phyloP scores from a whole-genome alignment of 768 basidiomycete genomes.

The Boletus edulis region DNA sequence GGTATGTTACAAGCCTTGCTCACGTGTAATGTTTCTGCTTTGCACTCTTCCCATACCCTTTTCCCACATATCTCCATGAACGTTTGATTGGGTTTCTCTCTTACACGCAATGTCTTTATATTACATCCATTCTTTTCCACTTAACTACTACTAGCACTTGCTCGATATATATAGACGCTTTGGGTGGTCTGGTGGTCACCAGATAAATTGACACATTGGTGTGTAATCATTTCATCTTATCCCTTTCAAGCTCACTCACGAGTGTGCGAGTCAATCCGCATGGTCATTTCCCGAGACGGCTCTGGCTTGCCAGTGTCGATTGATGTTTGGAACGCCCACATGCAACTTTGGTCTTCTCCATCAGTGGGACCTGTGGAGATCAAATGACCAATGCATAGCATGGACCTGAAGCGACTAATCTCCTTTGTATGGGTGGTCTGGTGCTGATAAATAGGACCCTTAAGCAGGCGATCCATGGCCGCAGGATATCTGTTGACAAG shows the following conservation, averaged over 20 bases:
- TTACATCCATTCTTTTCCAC: conserved; percentile 14
- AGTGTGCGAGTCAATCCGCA: neutral
- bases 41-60: conserved; percentile 26
- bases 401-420: neutral
- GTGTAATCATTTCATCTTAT: neutral
- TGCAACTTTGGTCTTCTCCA: neutral
- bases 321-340: too few species aligned
- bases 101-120: conserved; percentile 9
- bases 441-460: neutral
- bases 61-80: conserved; percentile 15
- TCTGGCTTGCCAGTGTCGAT: neutral
- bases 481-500: too few species aligned
- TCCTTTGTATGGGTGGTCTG: neutral
- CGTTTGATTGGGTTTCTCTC: conserved; percentile 2
- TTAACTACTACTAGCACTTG: conserved; percentile 19
- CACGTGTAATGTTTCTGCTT: conserved; percentile 7
- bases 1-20: conserved; percentile 14
- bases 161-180: conserved; percentile 23
- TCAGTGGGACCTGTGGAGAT: neutral
- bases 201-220: neutral
- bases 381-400: neutral
- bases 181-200: conserved; percentile 1
- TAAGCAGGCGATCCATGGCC: neutral
- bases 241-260: neutral
- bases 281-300: neutral